Base-by-base conservation (phyloP, 768 basidiomycete species). In the Mrakia gelida region DNA sequence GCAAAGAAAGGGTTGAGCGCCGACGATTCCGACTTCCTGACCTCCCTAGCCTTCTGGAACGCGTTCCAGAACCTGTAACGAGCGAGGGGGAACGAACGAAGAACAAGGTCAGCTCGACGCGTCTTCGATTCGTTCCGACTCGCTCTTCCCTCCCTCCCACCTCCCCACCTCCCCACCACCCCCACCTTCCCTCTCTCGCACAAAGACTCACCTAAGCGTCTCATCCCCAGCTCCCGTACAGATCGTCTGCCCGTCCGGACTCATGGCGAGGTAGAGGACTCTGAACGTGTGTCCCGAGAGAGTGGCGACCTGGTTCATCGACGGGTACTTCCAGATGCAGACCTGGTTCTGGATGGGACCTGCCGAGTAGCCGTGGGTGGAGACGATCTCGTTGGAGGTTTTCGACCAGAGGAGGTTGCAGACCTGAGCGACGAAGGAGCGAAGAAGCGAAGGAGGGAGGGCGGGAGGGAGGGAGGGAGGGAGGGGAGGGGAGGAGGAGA, bases 211-310 rank as follows among this genome's bases (percentile, higher is more conserved):
- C 80, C 95, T 85, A 74, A 99, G 85, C 5, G 96, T 99, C 86
- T 98, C 96, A 84, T 99, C 96, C 0, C 96, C 96, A 0, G 96
- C 96, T 23, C 96, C 96, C 0, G 95, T 98, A 38, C 98, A 97
- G 80, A 98, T 98, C 0, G 95, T 98, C 78, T 79, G 78, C 4
- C 78, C 78, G 38, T 79, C 78, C 2, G 78, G 78, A 34, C 78
- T 79, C 78, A 79, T 79, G 38, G 78, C 78, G 32, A 79, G 70
- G 43, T 79, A 79, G 45, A 98, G 87, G 26, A 99, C 96, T 68
- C 96, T 92, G 83, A 92, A 93, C 0, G 94, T 93, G 83, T 99
- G 96, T 11, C 96, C 96, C 0, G 93, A 92, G 11, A 99, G 87
- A 10, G 93, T 93, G 0, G 95, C 96, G 10, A 98, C 95, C 89